Percentiles rank a stretch among this genome's conserved stretches.
These are phyloP conservation scores for Xylaria hypoxylon DNA, from an alignment of 2,329 filamentous ascomycete genomes.

Conservation along the genomic window DNA sequence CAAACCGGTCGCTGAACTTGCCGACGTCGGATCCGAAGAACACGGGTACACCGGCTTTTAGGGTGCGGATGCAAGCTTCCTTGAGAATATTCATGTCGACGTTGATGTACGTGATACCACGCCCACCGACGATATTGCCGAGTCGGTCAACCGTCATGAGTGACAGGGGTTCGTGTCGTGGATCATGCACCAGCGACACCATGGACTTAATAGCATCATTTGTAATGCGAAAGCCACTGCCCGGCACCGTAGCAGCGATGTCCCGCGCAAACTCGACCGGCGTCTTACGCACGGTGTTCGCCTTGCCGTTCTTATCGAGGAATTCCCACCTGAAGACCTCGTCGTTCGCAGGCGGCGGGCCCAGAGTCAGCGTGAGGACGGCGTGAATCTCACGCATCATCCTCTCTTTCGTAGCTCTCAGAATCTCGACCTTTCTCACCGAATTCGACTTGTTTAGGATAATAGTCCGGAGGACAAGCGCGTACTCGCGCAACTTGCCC, in stretches of 20 bases:
- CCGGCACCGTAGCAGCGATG: constrained; percentile 68
- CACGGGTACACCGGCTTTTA: constrained; percentile 80
- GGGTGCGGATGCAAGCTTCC: constrained; percentile 78
- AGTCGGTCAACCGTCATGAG: constrained; percentile 82
- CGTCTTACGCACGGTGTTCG: constrained; percentile 71
- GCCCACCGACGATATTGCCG: constrained; percentile 83
- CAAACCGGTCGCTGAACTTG: constrained; percentile 75
- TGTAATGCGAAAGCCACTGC: constrained; percentile 54
- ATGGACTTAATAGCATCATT: constrained; percentile 73
- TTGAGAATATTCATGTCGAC: constrained; percentile 81
- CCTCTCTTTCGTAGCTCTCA: constrained; percentile 70
- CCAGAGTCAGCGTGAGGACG: constrained; percentile 84
- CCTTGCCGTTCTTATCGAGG: constrained; percentile 74
- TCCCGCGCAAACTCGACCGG: constrained; percentile 79
- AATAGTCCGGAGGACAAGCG: constrained; percentile 75
- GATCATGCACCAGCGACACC: constrained; percentile 88
- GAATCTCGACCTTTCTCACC: constrained; percentile 53
- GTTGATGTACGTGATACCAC: constrained; percentile 83
- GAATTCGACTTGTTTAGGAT: constrained; percentile 49
- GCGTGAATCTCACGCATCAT: constrained; percentile 85
- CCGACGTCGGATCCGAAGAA: constrained; percentile 93
- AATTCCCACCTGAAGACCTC: constrained; percentile 84
- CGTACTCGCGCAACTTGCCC: constrained; percentile 88
- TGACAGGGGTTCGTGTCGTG: constrained; percentile 77
- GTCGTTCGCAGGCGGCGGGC: constrained; percentile 77